Evolutionary conservation across 768 basidiomycete species (phyloP).

Genomic region (Clitopilus passeckerianus): DNA sequence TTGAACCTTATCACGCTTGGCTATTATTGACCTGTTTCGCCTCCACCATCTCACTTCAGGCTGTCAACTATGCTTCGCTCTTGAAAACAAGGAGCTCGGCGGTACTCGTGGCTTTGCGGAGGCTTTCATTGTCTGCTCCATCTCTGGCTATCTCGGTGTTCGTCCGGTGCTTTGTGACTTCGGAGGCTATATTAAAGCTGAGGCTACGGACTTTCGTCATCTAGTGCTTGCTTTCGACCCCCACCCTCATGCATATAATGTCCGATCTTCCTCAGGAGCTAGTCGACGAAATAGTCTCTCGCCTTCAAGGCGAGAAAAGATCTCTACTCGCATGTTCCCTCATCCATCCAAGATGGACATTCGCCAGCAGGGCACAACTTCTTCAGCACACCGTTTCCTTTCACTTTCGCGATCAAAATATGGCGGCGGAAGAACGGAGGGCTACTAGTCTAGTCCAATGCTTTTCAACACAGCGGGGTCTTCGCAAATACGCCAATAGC

Average conservation of each 20-base stretch:
- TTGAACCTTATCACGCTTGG: too few relatives aligned
- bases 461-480: neutral
- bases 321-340: neutral
- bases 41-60: too few relatives aligned
- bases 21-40: too few relatives aligned
- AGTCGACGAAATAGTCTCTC: neutral
- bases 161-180: too few relatives aligned
- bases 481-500: neutral
- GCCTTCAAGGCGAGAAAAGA: neutral
- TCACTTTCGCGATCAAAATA: neutral
- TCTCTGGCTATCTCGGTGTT: too few relatives aligned
- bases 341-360: neutral
- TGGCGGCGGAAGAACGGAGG: neutral
- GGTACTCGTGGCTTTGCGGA: too few relatives aligned
- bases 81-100: too few relatives aligned
- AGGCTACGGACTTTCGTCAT: too few relatives aligned
- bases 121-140: too few relatives aligned
- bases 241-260: neutral
- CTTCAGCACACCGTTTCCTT: neutral
- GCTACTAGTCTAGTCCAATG: neutral
- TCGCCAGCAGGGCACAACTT: neutral
- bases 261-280: neutral
- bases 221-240: too few relatives aligned
- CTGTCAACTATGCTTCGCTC: too few relatives aligned
- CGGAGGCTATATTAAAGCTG: too few relatives aligned